Evolutionary conservation across 1,284 basidiomycete species (phyloP).

Genomic region (Apiotrichum gracile): DNA sequence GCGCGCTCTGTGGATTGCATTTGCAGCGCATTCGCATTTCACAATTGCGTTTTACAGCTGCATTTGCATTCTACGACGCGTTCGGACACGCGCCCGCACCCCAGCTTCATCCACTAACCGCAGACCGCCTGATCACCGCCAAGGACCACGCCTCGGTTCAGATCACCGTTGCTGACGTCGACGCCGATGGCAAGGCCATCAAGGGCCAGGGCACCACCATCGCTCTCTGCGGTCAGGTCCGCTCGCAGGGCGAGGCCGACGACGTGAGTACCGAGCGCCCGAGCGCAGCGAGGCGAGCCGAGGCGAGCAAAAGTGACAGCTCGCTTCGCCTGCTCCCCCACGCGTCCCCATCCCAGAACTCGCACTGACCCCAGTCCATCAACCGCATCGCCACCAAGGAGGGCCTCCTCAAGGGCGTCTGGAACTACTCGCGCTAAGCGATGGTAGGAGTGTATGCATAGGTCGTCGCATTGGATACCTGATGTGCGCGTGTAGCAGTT

Average conservation of each 20-base stretch:
- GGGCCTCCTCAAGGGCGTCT: conserved; percentile 55
- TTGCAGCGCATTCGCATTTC: neutral
- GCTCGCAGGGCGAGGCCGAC: conserved; percentile 92
- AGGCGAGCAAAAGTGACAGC: too few species aligned
- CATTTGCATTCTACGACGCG: too few species aligned
- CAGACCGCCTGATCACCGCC: conserved; percentile 92
- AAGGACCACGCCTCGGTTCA: conserved; percentile 99
- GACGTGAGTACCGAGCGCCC: conserved; percentile 50
- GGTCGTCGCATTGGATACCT: conserved; percentile 8
- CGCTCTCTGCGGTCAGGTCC: conserved; percentile 88
- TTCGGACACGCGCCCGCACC: too few species aligned
- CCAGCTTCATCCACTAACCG: neutral
- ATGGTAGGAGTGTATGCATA: conserved; percentile 19
- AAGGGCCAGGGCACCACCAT: conserved; percentile 78
- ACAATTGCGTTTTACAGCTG: too few species aligned
- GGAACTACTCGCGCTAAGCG: conserved; percentile 44
- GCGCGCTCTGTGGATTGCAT: too few species aligned
- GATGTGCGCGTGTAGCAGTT: neutral
- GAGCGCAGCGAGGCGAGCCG: neutral
- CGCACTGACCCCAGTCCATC: conserved; percentile 53
- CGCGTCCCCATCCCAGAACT: too few species aligned
- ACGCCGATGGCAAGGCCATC: conserved; percentile 83
- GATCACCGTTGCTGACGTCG: conserved; percentile 90
- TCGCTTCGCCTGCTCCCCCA: too few species aligned
- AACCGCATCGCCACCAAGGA: conserved; percentile 95